Conservation (phyloP, 2,329 filamentous ascomycete species). For the Fusarium irregulare region DNA sequence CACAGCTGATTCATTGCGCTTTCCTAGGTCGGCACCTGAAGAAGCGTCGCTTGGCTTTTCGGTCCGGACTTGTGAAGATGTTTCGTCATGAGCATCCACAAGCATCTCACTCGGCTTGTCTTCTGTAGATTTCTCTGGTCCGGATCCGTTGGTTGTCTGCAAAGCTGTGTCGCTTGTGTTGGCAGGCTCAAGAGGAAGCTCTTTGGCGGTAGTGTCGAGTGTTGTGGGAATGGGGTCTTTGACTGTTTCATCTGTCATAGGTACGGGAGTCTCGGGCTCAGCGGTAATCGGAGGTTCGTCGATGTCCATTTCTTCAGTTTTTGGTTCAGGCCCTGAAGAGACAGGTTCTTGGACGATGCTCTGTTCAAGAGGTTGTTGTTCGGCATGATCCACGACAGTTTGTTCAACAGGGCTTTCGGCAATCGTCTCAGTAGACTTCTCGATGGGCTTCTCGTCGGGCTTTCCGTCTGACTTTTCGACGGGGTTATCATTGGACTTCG, state of each 20-base stretch:
- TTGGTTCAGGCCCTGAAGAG: conserved; percentile 47
- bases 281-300: conserved; percentile 42
- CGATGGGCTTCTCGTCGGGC: background rate
- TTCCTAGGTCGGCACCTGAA: background rate
- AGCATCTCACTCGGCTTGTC: background rate
- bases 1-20: background rate
- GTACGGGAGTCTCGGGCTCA: conserved; percentile 14
- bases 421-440: background rate
- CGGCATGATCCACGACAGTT: background rate
- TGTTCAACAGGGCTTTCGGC: background rate
- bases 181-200: conserved; percentile 2
- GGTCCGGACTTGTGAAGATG: background rate
- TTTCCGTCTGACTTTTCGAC: background rate
- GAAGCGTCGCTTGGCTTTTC: background rate
- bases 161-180: conserved; percentile 5
- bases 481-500: background rate
- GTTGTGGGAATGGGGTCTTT: conserved; percentile 3
- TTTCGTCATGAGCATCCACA: background rate
- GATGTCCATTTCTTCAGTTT: conserved; percentile 57
- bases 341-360: conserved; percentile 13
- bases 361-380: background rate
- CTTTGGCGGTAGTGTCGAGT: conserved; percentile 2
- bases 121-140: background rate
- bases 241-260: conserved; percentile 6
- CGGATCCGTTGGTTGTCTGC: background rate